Percentiles rank a stretch among this genome's conserved stretches.
Conservation (phyloP, 257 asterid genomes). For the Salvia rosmarinus region DNA sequence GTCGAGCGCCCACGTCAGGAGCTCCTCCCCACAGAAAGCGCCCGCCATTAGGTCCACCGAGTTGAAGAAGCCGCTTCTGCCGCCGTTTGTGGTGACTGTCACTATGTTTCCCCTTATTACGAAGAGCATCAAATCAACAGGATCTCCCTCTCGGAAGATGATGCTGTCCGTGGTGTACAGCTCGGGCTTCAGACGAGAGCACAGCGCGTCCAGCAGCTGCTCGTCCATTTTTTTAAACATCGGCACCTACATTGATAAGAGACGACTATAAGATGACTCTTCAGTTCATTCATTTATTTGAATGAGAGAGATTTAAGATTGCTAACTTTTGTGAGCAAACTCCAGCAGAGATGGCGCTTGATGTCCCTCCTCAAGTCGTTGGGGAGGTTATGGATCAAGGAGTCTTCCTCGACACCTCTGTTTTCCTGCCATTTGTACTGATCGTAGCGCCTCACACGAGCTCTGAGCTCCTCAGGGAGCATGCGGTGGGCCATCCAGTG, state of each 20-base stretch:
- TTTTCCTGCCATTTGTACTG: constrained; percentile 69
- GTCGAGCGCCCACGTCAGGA: constrained; percentile 61
- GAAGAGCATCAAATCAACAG: constrained; percentile 69
- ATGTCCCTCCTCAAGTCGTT: constrained; percentile 71
- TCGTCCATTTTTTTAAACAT: constrained; percentile 67
- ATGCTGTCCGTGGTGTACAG: constrained; percentile 59
- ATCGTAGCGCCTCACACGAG: constrained; percentile 44
- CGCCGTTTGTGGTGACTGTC: constrained; percentile 64
- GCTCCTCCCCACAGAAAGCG: constrained; percentile 61
- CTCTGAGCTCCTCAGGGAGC: constrained; percentile 47
- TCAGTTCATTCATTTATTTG: too few relatives aligned
- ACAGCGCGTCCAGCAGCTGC: constrained; percentile 61
- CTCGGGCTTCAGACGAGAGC: constrained; percentile 51
- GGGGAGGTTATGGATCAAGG: constrained; percentile 61
- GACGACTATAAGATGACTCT: too few relatives aligned
- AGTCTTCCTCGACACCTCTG: constrained; percentile 67
- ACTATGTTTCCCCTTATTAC: constrained; percentile 60
- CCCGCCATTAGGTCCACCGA: constrained; percentile 54
- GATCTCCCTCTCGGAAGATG: constrained; percentile 68
- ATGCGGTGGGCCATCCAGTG: constrained; percentile 57
- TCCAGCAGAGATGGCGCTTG: constrained; percentile 71
- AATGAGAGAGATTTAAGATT: neutral
- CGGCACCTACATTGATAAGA: constrained; percentile 48
- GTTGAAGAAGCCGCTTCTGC: constrained; percentile 64
- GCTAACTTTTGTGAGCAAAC: constrained; percentile 57